phyloP scores from a whole-genome alignment of 208 protist species.

The Acanthamoeba healyi region DNA sequence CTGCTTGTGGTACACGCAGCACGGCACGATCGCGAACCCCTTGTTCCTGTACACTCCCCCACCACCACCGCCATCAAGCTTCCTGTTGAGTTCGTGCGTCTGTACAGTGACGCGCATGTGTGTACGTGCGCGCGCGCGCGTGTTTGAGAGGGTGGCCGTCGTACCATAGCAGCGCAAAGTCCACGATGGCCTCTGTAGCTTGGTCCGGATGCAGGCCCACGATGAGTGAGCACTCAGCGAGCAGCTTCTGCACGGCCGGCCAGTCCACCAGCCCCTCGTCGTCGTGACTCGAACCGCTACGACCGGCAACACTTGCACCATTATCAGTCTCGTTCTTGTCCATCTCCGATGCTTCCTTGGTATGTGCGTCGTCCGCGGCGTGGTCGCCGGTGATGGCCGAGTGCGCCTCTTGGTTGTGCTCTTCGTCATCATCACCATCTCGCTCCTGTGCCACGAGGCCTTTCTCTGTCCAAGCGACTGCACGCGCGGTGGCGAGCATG shows the following conservation, averaged over 20 bases:
- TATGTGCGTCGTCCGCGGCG: too few relatives aligned
- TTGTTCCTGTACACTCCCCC: conserved; percentile 14
- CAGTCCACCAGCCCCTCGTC: neutral
- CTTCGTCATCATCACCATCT: too few relatives aligned
- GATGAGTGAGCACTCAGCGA: neutral
- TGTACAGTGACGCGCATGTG: too few relatives aligned
- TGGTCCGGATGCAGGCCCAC: conserved; percentile 47
- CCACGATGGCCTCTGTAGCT: conserved; percentile 57
- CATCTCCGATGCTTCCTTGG: too few relatives aligned
- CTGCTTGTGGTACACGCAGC: conserved; percentile 35
- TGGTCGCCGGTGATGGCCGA: neutral
- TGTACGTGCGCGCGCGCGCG: too few relatives aligned
- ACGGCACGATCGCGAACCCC: conserved; percentile 44
- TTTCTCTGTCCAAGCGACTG: conserved; percentile 45
- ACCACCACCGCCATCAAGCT: too few relatives aligned
- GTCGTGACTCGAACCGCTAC: neutral
- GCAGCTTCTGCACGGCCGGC: neutral
- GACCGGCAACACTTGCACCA: neutral
- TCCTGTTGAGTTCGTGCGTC: too few relatives aligned
- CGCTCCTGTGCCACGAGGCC: neutral
- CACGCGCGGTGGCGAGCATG: neutral
- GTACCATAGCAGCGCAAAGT: conserved; percentile 41
- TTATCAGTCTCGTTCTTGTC: neutral
- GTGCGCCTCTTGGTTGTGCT: neutral
- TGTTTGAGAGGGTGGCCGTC: too few relatives aligned